Conservation (phyloP, 2,329 filamentous ascomycete genomes). For the Bertia moriformis region DNA sequence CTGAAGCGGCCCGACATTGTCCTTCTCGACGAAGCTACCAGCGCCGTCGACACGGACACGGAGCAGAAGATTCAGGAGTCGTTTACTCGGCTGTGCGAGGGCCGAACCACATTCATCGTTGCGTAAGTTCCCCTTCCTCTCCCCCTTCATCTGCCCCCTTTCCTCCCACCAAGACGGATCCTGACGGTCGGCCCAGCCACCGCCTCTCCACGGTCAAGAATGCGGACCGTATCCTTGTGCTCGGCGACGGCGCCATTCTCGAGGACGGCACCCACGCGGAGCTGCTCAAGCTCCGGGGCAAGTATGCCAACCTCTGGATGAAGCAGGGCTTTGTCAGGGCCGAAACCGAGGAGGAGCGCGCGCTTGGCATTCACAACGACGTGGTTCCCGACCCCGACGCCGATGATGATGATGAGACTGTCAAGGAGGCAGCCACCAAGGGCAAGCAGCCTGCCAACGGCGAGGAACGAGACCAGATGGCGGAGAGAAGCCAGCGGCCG, state of each 20-base stretch:
- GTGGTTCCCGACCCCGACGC: constrained; percentile 15
- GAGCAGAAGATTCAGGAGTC: constrained; percentile 50
- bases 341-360: too few relatives aligned
- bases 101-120: constrained; percentile 59
- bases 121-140: constrained; percentile 46
- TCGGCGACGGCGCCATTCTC: constrained; percentile 55
- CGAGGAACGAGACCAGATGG: too few relatives aligned
- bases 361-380: constrained; percentile 36
- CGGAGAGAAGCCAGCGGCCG: neutral
- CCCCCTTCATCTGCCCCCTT: constrained; percentile 49
- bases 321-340: neutral
- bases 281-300: constrained; percentile 31
- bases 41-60: constrained; percentile 40
- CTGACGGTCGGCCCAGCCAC: constrained; percentile 25
- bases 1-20: constrained; percentile 57
- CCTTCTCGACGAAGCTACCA: constrained; percentile 66
- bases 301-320: neutral
- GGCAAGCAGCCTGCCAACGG: too few relatives aligned
- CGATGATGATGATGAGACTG: too few relatives aligned
- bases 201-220: constrained; percentile 62
- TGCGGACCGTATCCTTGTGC: constrained; percentile 65
- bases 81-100: constrained; percentile 42
- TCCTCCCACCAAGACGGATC: neutral
- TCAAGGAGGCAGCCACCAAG: too few relatives aligned
- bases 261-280: constrained; percentile 66